phyloP scores from a whole-genome alignment of 2,329 filamentous ascomycete genomes.

The Sporothrix inflata region DNA sequence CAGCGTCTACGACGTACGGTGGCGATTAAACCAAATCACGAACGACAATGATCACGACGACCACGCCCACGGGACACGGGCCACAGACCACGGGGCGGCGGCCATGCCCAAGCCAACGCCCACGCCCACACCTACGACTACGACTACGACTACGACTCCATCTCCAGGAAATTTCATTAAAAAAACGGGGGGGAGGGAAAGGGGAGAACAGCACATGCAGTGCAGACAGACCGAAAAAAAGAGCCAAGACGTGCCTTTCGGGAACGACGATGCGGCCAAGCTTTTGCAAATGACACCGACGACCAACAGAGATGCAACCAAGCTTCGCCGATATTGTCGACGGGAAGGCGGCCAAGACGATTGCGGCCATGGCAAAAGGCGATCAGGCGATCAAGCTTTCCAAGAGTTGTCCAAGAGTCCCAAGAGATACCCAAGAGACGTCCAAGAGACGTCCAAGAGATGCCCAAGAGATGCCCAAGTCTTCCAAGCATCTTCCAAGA shows the following conservation, averaged over 20 bases:
- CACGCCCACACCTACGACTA: neutral
- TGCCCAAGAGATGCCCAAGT: too few species aligned
- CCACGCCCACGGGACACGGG: neutral
- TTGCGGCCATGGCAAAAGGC: neutral
- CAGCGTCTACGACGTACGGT: neutral
- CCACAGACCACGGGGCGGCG: neutral
- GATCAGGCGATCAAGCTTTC: conserved; percentile 7
- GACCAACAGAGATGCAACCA: neutral
- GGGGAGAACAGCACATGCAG: neutral
- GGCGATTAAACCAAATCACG: too few species aligned
- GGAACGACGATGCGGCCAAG: neutral
- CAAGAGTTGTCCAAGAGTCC: neutral
- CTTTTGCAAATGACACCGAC: neutral
- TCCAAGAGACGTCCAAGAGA: neutral
- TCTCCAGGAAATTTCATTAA: neutral
- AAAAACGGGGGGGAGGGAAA: neutral
- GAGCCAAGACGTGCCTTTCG: neutral
- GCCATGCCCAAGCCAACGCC: neutral
- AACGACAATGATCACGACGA: neutral
- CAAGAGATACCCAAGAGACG: neutral
- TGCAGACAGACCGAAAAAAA: neutral
- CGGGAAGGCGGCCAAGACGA: neutral
- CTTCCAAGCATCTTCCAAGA: neutral
- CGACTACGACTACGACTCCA: neutral
- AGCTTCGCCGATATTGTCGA: neutral